Conservation (phyloP, 2,329 filamentous ascomycete species). For the Fusarium sp. region DNA sequence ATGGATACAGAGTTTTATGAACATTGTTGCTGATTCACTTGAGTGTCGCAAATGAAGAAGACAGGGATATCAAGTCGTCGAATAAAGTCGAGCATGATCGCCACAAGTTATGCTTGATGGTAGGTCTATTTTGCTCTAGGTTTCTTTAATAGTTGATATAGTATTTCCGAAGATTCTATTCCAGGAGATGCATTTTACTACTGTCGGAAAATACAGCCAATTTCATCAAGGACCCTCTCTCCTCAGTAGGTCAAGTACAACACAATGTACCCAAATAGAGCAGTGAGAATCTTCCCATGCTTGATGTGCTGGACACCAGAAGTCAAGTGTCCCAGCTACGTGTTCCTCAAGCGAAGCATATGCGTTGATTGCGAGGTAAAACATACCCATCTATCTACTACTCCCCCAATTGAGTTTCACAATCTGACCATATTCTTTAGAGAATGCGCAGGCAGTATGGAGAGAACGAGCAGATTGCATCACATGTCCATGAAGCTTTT, state of each 20-base stretch:
- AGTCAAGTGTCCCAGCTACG: conserved; percentile 42
- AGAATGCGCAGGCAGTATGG: conserved; percentile 18
- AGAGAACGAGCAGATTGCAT: conserved; percentile 30
- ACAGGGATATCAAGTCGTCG: not conserved
- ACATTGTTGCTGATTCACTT: not conserved
- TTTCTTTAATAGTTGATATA: not conserved
- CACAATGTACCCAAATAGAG: conserved; percentile 32
- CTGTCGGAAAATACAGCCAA: not conserved
- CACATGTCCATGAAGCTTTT: conserved; percentile 40
- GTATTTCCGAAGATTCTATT: not conserved
- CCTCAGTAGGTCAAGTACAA: not conserved
- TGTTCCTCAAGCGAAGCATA: conserved; percentile 40
- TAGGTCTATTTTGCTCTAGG: too few species aligned
- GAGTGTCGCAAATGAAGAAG: not conserved
- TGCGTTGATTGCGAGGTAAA: conserved; percentile 43
- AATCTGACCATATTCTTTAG: conserved; percentile 17
- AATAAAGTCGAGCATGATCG: not conserved
- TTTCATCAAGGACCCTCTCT: not conserved
- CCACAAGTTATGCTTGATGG: not conserved
- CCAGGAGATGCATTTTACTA: not conserved
- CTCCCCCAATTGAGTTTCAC: not conserved
- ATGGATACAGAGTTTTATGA: conserved; percentile 2
- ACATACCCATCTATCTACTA: not conserved
- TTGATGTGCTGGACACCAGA: conserved; percentile 40
- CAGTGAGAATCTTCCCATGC: conserved; percentile 38